phyloP scores from a whole-genome alignment of 345 rosid genomes.

The Salix suchowensis region DNA sequence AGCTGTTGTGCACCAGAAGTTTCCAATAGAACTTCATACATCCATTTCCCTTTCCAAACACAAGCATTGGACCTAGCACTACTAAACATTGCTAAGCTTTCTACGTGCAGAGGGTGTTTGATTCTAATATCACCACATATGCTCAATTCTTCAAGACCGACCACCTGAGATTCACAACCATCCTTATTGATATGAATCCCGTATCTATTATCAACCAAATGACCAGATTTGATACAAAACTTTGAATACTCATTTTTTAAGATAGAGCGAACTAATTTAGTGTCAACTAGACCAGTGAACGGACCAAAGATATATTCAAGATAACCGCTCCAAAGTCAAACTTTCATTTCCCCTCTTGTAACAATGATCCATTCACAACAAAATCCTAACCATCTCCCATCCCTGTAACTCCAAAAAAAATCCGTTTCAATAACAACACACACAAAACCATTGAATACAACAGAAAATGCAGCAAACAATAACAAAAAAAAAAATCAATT shows the following conservation, averaged over 20 bases:
- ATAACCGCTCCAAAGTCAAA: slow-evolving; percentile 15
- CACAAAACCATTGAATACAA: background rate
- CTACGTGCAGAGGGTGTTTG: slow-evolving; percentile 68
- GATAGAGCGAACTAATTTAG: slow-evolving; percentile 38
- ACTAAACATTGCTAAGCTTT: slow-evolving; percentile 87
- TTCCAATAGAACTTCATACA: slow-evolving; percentile 91
- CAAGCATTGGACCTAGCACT: slow-evolving; percentile 78
- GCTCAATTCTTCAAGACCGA: slow-evolving; percentile 65
- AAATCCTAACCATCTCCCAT: slow-evolving; percentile 9
- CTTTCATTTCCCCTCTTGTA: background rate
- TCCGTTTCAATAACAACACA: slow-evolving; percentile 15
- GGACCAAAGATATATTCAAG: slow-evolving; percentile 58
- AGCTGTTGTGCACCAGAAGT: slow-evolving; percentile 91
- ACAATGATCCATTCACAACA: background rate
- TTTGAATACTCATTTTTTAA: slow-evolving; percentile 49
- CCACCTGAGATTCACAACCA: slow-evolving; percentile 44
- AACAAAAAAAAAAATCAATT: background rate
- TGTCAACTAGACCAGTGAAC: slow-evolving; percentile 44
- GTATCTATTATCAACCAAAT: slow-evolving; percentile 36
- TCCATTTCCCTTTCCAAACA: slow-evolving; percentile 97
- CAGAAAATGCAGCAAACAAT: background rate
- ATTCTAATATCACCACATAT: slow-evolving; percentile 77
- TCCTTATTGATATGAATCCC: slow-evolving; percentile 48
- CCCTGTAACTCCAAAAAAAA: slow-evolving; percentile 16
- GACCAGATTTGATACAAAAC: slow-evolving; percentile 18